A percentile compares a stretch with the other conserved stretches of the same genome.
phyloP scores from a whole-genome alignment of 306 rosid species.

The Dryas octopetala region DNA sequence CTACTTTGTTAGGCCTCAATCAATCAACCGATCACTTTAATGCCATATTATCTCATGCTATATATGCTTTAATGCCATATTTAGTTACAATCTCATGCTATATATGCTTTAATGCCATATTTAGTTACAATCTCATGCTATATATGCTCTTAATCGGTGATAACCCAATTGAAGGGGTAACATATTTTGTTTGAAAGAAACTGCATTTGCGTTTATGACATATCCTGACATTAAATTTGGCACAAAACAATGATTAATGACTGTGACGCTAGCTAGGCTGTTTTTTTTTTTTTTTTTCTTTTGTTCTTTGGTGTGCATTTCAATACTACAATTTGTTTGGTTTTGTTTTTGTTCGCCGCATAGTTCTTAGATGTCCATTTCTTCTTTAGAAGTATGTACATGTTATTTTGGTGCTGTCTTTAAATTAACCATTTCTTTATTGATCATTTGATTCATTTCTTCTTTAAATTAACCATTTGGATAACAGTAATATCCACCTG shows the following conservation, averaged over 20 bases:
- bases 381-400: neutral
- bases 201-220: neutral
- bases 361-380: neutral
- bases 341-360: neutral
- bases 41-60: too few species aligned
- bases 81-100: too few species aligned
- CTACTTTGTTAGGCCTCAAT: too few species aligned
- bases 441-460: neutral
- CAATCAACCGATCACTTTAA: too few species aligned
- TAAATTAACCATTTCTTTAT: neutral
- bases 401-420: neutral
- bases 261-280: neutral
- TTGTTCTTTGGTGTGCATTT: neutral
- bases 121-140: too few species aligned
- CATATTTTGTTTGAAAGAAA: neutral
- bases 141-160: too few species aligned
- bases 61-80: too few species aligned
- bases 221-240: neutral
- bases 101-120: too few species aligned
- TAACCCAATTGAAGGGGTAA: too few species aligned
- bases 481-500: neutral
- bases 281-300: neutral
- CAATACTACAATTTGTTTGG: too few species aligned
- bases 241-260: neutral
- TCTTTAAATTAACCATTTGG: too few species aligned